These are phyloP conservation scores for Quillaja saponaria DNA, from an alignment of 306 rosid species.

Conservation along the genomic window DNA sequence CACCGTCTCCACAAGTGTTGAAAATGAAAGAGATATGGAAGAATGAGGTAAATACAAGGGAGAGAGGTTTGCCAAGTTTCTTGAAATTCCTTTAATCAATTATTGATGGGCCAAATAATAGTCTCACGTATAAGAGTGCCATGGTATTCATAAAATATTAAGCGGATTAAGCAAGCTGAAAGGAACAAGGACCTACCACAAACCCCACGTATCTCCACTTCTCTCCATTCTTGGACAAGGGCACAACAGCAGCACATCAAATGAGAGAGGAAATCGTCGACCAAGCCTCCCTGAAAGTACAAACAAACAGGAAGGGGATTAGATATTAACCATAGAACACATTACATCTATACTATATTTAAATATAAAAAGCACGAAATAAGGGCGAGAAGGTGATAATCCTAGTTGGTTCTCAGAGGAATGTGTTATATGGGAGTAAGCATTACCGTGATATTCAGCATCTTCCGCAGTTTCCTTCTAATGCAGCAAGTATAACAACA, in stretches of 20 bases:
- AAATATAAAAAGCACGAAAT: no score
- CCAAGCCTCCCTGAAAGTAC: slow-evolving; percentile 68
- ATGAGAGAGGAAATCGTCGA: slow-evolving; percentile 96
- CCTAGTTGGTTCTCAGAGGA: no score
- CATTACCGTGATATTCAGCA: slow-evolving; percentile 80
- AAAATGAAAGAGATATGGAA: slow-evolving; percentile 7
- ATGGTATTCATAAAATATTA: not conserved
- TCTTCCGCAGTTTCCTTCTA: slow-evolving; percentile 92
- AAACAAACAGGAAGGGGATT: not conserved
- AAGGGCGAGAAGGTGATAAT: no score
- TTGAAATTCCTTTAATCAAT: not conserved
- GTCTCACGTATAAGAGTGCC: slow-evolving; percentile 1
- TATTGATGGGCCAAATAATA: slow-evolving; percentile 6
- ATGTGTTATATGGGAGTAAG: slow-evolving; percentile 26
- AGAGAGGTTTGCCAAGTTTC: no score
- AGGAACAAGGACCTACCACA: slow-evolving; percentile 50
- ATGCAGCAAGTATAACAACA: slow-evolving; percentile 94
- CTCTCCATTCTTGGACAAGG: slow-evolving; percentile 99
- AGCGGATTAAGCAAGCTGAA: slow-evolving; percentile 22
- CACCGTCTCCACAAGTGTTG: slow-evolving; percentile 9
- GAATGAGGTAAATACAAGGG: slow-evolving; percentile 9
- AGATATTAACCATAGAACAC: no score
- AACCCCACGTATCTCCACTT: slow-evolving; percentile 85
- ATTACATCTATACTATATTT: no score
- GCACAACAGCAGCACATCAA: slow-evolving; percentile 98